These are phyloP conservation scores for Hyaloscypha finlandica DNA, from an alignment of 495 filamentous ascomycete species.

Conservation along the genomic window DNA sequence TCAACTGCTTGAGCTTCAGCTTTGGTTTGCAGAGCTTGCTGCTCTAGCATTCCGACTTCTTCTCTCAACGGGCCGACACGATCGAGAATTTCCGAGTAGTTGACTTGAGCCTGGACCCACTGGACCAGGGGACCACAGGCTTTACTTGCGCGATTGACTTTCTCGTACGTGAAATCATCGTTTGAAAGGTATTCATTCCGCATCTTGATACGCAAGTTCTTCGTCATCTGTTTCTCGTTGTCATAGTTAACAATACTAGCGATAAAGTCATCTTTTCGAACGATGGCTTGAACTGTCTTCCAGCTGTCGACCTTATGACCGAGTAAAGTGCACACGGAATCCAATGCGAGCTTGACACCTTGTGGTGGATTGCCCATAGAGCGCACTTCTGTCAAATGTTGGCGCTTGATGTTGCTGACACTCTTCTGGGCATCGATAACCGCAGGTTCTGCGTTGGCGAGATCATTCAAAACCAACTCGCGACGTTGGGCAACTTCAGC, in stretches of 20 bases:
- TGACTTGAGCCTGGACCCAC: constrained; percentile 97
- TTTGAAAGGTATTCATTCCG: constrained; percentile 87
- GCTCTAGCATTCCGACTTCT: constrained; percentile 84
- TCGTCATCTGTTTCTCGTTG: constrained; percentile 95
- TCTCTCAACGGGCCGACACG: constrained; percentile 91
- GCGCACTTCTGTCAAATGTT: constrained; percentile 95
- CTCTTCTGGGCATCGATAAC: constrained; percentile 91
- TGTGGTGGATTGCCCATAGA: constrained; percentile 92
- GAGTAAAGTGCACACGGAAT: constrained; percentile 91
- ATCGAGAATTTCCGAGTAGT: constrained; percentile 95
- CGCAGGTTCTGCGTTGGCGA: constrained; percentile 90
- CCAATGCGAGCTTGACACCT: constrained; percentile 88
- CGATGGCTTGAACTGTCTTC: constrained; percentile 84
- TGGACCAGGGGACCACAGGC: constrained; percentile 96
- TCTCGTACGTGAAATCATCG: constrained; percentile 93
- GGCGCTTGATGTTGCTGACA: constrained; percentile 95
- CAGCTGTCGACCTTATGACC: constrained; percentile 89
- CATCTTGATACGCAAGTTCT: constrained; percentile 79
- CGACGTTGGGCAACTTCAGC: constrained; percentile 79
- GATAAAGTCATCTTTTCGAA: constrained; percentile 94
- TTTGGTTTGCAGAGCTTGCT: constrained; percentile 88
- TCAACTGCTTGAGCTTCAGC: constrained; percentile 91
- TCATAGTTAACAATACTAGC: constrained; percentile 97
- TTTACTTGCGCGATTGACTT: constrained; percentile 92
- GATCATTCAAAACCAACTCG: constrained; percentile 82